Conservation (phyloP, 2,329 filamentous ascomycete genomes). For the Penicillium frequentans region DNA sequence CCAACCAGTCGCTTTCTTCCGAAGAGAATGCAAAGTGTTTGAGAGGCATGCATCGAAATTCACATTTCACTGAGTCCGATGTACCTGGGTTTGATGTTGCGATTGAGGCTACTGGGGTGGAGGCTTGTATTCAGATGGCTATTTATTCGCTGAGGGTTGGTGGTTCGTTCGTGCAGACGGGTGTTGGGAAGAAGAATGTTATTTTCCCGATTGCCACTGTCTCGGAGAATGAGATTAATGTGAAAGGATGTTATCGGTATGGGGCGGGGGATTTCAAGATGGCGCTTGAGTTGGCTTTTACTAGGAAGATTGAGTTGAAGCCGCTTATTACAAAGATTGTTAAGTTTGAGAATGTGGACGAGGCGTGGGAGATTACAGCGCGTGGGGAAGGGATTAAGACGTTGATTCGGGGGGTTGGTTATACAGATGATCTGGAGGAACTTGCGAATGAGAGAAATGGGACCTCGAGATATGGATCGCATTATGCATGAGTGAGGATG, state of each 20-base stretch:
- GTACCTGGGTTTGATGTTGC: slow-evolving; percentile 42
- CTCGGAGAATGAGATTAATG: slow-evolving; percentile 35
- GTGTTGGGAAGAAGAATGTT: slow-evolving; percentile 40
- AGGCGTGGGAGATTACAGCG: slow-evolving; percentile 34
- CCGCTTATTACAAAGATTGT: slow-evolving; percentile 33
- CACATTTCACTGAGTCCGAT: slow-evolving; percentile 28
- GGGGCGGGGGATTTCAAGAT: slow-evolving; percentile 34
- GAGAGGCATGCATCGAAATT: slow-evolving; percentile 28
- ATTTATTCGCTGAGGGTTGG: slow-evolving; percentile 37
- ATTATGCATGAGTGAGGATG: background rate
- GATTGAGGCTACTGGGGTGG: slow-evolving; percentile 46
- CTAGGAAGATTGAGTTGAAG: slow-evolving; percentile 29
- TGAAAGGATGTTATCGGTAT: slow-evolving; percentile 37
- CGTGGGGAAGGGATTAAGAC: slow-evolving; percentile 24
- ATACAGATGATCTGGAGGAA: slow-evolving; percentile 3
- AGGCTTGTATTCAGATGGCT: slow-evolving; percentile 46
- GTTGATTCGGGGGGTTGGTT: slow-evolving; percentile 20
- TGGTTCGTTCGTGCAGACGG: slow-evolving; percentile 35
- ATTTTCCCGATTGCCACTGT: slow-evolving; percentile 38
- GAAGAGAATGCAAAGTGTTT: slow-evolving; percentile 29
- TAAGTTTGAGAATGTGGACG: slow-evolving; percentile 32
- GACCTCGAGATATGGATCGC: background rate
- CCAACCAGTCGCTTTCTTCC: slow-evolving; percentile 2
- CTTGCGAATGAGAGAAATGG: background rate
- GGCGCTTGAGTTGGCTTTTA: slow-evolving; percentile 40